Percentiles rank a stretch among this genome's conserved stretches.
These are phyloP conservation scores for Chenopodium berlandieri DNA, from an alignment of 148 eudicot genomes.

Conservation along the genomic window DNA sequence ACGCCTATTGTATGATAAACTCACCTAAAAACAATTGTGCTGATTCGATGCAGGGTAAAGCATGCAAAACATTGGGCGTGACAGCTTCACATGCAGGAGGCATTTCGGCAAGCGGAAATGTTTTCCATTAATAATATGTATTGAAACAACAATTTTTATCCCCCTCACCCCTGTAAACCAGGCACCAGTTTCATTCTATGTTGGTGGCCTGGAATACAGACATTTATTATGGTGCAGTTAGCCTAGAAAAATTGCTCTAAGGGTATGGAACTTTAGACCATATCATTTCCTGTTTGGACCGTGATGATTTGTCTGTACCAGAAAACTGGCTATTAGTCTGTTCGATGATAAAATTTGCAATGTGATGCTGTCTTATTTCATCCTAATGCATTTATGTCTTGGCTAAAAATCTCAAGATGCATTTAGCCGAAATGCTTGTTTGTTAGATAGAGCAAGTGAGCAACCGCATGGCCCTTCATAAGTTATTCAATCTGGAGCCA, in stretches of 20 bases:
- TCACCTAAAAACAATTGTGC: not conserved
- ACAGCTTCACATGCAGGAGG: not conserved
- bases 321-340: not conserved
- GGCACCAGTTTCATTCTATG: not conserved
- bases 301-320: not conserved
- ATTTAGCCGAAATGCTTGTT: not conserved
- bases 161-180: not conserved
- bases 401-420: not conserved
- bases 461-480: not conserved
- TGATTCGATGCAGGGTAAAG: not conserved
- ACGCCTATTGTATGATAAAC: not conserved
- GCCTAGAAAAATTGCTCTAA: not conserved
- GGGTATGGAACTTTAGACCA: conserved; percentile 16
- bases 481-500: not conserved
- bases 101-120: not conserved
- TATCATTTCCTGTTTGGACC: conserved; percentile 10
- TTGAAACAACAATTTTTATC: not conserved
- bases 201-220: conserved; percentile 9
- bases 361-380: not conserved
- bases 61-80: conserved; percentile 1
- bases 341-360: not conserved
- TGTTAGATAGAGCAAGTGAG: not conserved
- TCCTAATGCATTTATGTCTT: not conserved
- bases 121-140: conserved; percentile 5
- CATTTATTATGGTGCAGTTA: conserved; percentile 12